phyloP scores from a whole-genome alignment of 345 rosid species.

The Cardiospermum halicacabum region DNA sequence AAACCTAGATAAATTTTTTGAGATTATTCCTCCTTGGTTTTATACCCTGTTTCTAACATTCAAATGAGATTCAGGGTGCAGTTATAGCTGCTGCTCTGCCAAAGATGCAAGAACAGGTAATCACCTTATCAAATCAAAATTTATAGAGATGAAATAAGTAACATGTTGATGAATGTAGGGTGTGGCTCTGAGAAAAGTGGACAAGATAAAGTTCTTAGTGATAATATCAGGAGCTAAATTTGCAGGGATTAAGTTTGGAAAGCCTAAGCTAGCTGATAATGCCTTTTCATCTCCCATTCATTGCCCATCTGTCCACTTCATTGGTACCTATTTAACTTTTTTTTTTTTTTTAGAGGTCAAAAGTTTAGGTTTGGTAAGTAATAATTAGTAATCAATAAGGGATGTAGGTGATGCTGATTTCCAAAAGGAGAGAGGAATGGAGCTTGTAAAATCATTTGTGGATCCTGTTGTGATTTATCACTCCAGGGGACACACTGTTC shows the following conservation, averaged over 20 bases:
- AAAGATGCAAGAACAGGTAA: slow-evolving; percentile 42
- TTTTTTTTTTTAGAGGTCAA: too few relatives aligned
- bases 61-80: slow-evolving; percentile 34
- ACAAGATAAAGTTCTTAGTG: slow-evolving; percentile 46
- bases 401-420: slow-evolving; percentile 51
- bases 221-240: slow-evolving; percentile 41
- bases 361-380: too few relatives aligned
- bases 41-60: neutral
- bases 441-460: slow-evolving; percentile 35
- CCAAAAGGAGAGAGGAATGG: slow-evolving; percentile 29
- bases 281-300: slow-evolving; percentile 46
- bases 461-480: slow-evolving; percentile 58
- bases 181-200: slow-evolving; percentile 32
- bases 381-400: too few relatives aligned
- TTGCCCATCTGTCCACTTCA: slow-evolving; percentile 58
- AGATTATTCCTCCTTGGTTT: too few relatives aligned
- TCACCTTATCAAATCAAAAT: neutral
- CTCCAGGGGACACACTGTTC: slow-evolving; percentile 40
- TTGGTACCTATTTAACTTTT: slow-evolving; percentile 49
- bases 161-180: too few relatives aligned
- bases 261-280: slow-evolving; percentile 42
- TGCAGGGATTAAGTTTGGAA: slow-evolving; percentile 36
- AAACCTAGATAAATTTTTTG: too few relatives aligned
- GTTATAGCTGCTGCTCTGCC: slow-evolving; percentile 41
- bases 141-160: too few relatives aligned